phyloP scores from a whole-genome alignment of 305 asterid species.

The Fraxinus xanthoxyloides region DNA sequence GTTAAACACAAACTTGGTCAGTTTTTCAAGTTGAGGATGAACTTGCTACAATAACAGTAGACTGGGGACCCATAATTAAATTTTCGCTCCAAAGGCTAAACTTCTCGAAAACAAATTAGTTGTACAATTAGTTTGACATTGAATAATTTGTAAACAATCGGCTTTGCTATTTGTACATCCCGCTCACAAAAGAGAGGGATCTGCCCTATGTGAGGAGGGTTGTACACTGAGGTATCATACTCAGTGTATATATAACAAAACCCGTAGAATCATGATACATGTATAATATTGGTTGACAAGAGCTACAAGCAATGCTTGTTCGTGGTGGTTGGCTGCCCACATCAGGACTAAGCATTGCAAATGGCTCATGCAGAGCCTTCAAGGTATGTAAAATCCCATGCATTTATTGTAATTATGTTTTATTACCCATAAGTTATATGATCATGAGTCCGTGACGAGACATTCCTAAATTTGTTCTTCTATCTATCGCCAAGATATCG shows the following conservation, averaged over 20 bases:
- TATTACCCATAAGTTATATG: not conserved
- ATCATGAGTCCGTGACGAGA: no score
- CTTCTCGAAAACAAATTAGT: no score
- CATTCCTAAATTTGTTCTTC: not conserved
- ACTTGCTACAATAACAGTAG: not conserved
- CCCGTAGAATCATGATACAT: no score
- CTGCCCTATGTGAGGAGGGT: no score
- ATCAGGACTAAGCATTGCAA: conserved; percentile 90
- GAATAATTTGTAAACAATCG: no score
- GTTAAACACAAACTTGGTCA: not conserved
- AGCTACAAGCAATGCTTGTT: conserved; percentile 93
- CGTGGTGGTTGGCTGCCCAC: conserved; percentile 99
- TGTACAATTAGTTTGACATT: no score
- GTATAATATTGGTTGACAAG: conserved; percentile 6
- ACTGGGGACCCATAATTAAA: not conserved
- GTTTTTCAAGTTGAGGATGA: not conserved
- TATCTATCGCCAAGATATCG: no score
- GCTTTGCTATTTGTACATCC: no score
- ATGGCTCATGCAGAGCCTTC: conserved; percentile 92
- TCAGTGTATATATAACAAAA: no score
- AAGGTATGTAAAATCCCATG: conserved; percentile 37
- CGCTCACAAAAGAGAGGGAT: no score
- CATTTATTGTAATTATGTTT: not conserved
- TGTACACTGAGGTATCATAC: no score
- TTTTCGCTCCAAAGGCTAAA: not conserved